Conservation (phyloP, 805 yeast species). For the Wickerhamiella vanderwaltii region DNA sequence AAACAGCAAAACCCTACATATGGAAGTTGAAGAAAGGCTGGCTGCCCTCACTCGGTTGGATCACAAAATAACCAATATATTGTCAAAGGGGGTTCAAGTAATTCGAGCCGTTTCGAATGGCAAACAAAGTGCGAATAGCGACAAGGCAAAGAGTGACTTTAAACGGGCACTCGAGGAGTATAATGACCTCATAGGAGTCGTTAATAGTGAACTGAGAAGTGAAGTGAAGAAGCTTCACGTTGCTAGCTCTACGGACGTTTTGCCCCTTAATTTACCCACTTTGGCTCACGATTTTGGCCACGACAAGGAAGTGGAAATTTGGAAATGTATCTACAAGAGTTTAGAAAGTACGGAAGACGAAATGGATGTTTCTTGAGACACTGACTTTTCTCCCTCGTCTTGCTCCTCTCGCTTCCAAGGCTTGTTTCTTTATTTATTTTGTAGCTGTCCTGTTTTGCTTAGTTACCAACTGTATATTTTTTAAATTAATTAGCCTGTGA, state of each 20-base stretch:
- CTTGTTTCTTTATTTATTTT: too few species aligned
- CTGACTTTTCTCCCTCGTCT: too few species aligned
- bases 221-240: constrained; percentile 54
- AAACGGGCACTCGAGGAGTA: constrained; percentile 36
- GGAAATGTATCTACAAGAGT: constrained; percentile 87
- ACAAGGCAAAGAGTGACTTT: constrained; percentile 31
- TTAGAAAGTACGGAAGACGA: constrained; percentile 64
- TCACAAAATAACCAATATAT: constrained; percentile 17
- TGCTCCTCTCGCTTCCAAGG: too few species aligned
- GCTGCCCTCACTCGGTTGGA: constrained; percentile 24
- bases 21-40: constrained; percentile 24
- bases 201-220: constrained; percentile 48
- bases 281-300: constrained; percentile 70
- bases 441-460: too few species aligned
- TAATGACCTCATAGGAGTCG: constrained; percentile 42
- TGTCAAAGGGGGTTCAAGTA: constrained; percentile 23
- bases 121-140: constrained; percentile 17
- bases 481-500: too few species aligned
- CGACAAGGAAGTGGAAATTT: constrained; percentile 96
- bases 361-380: background rate
- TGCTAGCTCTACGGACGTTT: constrained; percentile 36
- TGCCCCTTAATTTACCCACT: constrained; percentile 57
- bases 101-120: constrained; percentile 23
- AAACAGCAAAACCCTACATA: too few species aligned
- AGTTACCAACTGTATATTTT: too few species aligned